Evolutionary conservation across 169 alveolate genomes (phyloP).

Genomic region (Plasmodium malariae): DNA sequence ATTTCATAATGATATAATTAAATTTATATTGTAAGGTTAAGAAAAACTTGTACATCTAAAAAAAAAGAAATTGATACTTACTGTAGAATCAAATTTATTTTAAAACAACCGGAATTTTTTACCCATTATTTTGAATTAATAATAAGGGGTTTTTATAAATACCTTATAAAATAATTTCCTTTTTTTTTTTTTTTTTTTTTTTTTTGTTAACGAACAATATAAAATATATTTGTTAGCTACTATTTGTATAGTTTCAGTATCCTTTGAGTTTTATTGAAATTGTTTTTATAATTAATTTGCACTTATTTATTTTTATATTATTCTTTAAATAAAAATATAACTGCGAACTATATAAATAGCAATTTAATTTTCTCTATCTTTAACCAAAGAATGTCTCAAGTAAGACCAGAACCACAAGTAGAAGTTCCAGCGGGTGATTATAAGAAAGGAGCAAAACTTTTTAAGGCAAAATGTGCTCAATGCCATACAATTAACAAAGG

Average conservation of each 20-base stretch:
- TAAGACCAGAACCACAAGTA: constrained; percentile 92
- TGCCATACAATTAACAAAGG: constrained; percentile 93
- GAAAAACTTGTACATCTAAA: too few species aligned
- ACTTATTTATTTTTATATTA: neutral
- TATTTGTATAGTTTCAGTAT: neutral
- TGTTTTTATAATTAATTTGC: neutral
- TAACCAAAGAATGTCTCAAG: constrained; percentile 31
- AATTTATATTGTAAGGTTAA: too few species aligned
- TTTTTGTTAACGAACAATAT: too few species aligned
- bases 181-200: neutral
- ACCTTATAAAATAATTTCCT: neutral
- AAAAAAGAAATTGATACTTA: too few species aligned
- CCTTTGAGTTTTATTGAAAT: neutral
- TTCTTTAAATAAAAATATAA: neutral
- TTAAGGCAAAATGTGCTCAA: constrained; percentile 95
- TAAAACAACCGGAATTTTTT: too few species aligned
- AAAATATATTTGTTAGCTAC: too few species aligned
- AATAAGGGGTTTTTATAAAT: neutral
- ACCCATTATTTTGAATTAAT: too few species aligned
- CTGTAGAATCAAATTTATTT: too few species aligned
- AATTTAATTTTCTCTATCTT: constrained; percentile 3
- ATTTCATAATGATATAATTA: too few species aligned
- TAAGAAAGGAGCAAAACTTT: constrained; percentile 92
- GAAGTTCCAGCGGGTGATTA: constrained; percentile 93
- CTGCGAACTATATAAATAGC: neutral